Conservation (phyloP, 2,329 filamentous ascomycete species). For the Ophiostoma novo-ulmi region DNA sequence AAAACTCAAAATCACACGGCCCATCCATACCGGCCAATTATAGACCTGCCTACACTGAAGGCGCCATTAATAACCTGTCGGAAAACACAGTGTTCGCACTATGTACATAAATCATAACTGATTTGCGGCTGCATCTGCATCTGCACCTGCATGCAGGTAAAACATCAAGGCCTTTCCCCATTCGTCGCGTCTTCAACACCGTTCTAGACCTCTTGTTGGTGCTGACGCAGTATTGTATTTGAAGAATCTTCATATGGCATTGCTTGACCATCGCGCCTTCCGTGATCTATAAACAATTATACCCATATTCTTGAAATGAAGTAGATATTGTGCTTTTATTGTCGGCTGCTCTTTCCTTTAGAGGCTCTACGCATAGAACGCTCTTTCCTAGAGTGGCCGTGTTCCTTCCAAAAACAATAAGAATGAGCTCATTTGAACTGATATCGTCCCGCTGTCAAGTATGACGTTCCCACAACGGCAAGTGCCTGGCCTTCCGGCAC, state of each 20-base stretch:
- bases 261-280: background rate
- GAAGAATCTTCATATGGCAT: background rate
- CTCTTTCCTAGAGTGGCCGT: too few species aligned
- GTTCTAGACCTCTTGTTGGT: constrained; percentile 17
- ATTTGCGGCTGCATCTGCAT: background rate
- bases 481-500: constrained; percentile 13
- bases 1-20: background rate
- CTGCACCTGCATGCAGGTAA: constrained; percentile 10
- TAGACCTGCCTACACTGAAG: background rate
- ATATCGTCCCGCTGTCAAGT: background rate
- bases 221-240: background rate
- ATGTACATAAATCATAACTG: background rate
- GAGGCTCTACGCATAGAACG: background rate
- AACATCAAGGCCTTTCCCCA: constrained; percentile 18
- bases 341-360: background rate
- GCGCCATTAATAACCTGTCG: constrained; percentile 1
- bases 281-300: background rate
- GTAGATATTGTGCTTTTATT: background rate
- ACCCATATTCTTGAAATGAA: background rate
- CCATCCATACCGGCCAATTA: background rate
- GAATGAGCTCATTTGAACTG: background rate
- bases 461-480: constrained; percentile 3
- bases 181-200: constrained; percentile 10
- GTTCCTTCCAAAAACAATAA: background rate
- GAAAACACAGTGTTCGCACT: constrained; percentile 2